These are phyloP conservation scores for Bimuria novae-zelandiae DNA, from an alignment of 2,329 filamentous ascomycete species.

Conservation along the genomic window DNA sequence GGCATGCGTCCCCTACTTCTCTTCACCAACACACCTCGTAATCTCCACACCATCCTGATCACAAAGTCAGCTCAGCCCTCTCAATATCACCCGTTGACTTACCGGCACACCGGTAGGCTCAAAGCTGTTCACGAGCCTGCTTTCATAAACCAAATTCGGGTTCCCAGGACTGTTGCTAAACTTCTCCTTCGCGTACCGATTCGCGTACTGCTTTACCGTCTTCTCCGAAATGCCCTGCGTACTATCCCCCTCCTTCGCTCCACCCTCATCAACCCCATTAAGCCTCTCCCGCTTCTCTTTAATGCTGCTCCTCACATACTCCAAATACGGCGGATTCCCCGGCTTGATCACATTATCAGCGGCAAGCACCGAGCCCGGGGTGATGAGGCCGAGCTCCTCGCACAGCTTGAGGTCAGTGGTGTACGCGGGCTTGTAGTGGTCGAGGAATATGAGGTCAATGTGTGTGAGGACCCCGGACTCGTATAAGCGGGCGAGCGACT, in stretches of 20 bases:
- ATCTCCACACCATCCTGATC: constrained; percentile 70
- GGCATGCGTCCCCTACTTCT: constrained; percentile 5
- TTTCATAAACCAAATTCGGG: constrained; percentile 69
- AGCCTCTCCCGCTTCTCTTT: constrained; percentile 64
- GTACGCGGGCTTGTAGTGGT: constrained; percentile 81
- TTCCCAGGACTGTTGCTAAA: constrained; percentile 58
- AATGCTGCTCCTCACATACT: constrained; percentile 70
- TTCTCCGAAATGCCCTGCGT: constrained; percentile 49
- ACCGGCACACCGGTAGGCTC: constrained; percentile 70
- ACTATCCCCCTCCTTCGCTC: constrained; percentile 41
- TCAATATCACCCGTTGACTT: constrained; percentile 40
- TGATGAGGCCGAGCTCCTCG: constrained; percentile 70
- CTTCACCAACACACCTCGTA: constrained; percentile 56
- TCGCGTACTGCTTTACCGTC: constrained; percentile 55
- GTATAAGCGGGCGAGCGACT: constrained; percentile 66
- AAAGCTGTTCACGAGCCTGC: constrained; percentile 65
- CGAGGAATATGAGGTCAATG: constrained; percentile 76
- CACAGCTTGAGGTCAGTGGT: constrained; percentile 75
- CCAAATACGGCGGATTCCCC: constrained; percentile 71
- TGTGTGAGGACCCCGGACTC: constrained; percentile 57
- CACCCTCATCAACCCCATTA: no score
- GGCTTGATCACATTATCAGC: constrained; percentile 75
- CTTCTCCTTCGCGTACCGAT: constrained; percentile 53
- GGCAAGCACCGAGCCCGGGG: constrained; percentile 64
- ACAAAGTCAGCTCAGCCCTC: constrained; percentile 11